Base-by-base conservation (phyloP, 768 basidiomycete genomes). In the Termitomyces sp. region DNA sequence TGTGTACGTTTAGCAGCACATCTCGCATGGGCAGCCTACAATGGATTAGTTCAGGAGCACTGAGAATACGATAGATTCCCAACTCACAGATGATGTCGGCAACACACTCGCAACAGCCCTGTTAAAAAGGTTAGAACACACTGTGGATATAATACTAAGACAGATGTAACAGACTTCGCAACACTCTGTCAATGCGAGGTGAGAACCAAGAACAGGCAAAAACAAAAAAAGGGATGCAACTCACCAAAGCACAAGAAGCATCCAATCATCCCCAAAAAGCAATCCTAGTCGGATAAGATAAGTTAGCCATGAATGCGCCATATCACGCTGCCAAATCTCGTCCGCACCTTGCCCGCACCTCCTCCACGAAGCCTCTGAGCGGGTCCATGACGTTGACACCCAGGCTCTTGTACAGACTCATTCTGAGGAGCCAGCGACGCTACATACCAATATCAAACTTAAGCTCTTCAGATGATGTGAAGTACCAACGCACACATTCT, bases 21-120 rank as follows among this genome's bases (percentile, higher is more conserved):
- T 82, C 74, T 90, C 88, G 75, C 88, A 90, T 9, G 88, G 88
- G 77, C 87, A 90, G 71, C 87, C 87, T 89, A 53, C 8, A 0
- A 31, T 33, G 5, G n/a, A 5, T 53, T 10, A 36, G 28, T 10
- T 31, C 33, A n/a, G 26, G 9, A 55, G 16, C 9, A 51, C 51
- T 24, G 45, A 20, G 13, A 16, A 15, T 20, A 18, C 33, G 5
- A 36, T 4, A 20, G 18, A 28, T 28, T 28, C 7, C 26, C n/a
- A 31, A 71, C 88, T 68, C 66, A 89, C 88, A 90, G 45, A 90
- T 62, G 63, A 90, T 88, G 64, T 89, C 87, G 18, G 74, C 88
- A 54, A 70, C 62, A 66, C 86, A 87, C 29, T 87, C 87, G 77
- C 86, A 89, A 72, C 84, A 88, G 26, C 72, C 86, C 85, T 88